These are phyloP conservation scores for Kwoniella sp. DNA, from an alignment of 768 basidiomycete species.

Conservation along the genomic window DNA sequence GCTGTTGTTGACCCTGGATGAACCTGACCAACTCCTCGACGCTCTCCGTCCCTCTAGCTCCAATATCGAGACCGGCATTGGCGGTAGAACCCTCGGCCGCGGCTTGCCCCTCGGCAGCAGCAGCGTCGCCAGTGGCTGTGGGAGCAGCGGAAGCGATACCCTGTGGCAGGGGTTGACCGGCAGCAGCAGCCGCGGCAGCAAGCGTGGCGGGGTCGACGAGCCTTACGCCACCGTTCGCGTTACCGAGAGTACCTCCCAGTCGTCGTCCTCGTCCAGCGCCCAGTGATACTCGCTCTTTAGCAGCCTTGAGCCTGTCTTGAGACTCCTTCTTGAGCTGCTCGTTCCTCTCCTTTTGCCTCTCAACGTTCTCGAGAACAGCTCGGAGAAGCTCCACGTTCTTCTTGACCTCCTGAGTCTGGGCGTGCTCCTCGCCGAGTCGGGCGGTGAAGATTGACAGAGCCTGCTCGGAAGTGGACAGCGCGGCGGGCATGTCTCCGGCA, in stretches of 20 bases:
- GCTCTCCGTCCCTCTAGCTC: slow-evolving; percentile 51
- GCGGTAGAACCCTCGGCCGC: slow-evolving; percentile 17
- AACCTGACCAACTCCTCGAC: slow-evolving; percentile 59
- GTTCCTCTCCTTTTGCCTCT: slow-evolving; percentile 39
- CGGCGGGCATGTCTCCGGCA: slow-evolving; percentile 51
- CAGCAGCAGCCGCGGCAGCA: slow-evolving; percentile 22
- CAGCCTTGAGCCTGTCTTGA: slow-evolving; percentile 36
- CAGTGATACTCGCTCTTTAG: slow-evolving; percentile 41
- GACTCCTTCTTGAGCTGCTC: slow-evolving; percentile 49
- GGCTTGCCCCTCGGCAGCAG: slow-evolving; percentile 10
- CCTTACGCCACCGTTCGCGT: slow-evolving; percentile 11
- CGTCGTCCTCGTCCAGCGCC: slow-evolving; percentile 12
- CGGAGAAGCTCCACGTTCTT: slow-evolving; percentile 55
- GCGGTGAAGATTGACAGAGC: slow-evolving; percentile 53
- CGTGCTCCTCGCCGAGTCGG: slow-evolving; percentile 54
- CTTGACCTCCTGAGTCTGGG: slow-evolving; percentile 54
- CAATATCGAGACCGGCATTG: slow-evolving; percentile 27
- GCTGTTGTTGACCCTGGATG: slow-evolving; percentile 52
- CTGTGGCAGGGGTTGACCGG: slow-evolving; percentile 15
- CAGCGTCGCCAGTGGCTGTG: slow-evolving; percentile 2
- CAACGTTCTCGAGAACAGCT: slow-evolving; percentile 50
- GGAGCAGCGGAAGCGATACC: not conserved
- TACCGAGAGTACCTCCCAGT: slow-evolving; percentile 15
- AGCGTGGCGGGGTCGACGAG: slow-evolving; percentile 18
- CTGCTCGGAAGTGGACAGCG: slow-evolving; percentile 45